A percentile compares a stretch with the other conserved stretches of the same genome.
phyloP scores from a whole-genome alignment of 805 yeast species.

The Wickerhamia fluorescens region DNA sequence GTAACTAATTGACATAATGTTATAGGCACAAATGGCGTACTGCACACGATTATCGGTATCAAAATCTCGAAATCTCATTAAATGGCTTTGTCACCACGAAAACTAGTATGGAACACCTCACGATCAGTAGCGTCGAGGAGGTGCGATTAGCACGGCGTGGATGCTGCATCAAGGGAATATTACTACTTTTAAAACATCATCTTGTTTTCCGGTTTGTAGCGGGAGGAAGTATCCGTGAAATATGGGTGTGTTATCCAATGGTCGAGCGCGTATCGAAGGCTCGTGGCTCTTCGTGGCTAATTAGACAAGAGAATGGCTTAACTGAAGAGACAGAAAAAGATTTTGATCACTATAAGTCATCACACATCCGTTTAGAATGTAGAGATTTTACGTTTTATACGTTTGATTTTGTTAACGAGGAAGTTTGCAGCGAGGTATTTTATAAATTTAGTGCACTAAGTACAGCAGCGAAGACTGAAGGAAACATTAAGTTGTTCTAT shows the following conservation, averaged over 20 bases:
- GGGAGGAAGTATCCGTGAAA: conserved; percentile 42
- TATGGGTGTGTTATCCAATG: conserved; percentile 90
- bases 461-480: conserved; percentile 50
- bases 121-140: conserved; percentile 33
- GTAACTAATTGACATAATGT: no score
- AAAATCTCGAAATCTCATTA: no score
- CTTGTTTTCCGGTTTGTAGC: conserved; percentile 30
- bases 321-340: neutral
- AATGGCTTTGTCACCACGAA: no score
- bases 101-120: no score
- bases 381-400: conserved; percentile 81
- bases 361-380: conserved; percentile 65
- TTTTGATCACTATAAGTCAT: conserved; percentile 31
- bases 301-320: conserved; percentile 4
- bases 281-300: conserved; percentile 42
- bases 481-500: conserved; percentile 44
- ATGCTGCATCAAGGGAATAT: conserved; percentile 27
- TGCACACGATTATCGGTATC: no score
- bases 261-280: conserved; percentile 55
- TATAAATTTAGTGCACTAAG: conserved; percentile 58
- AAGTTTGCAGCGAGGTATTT: conserved; percentile 61
- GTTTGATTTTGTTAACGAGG: conserved; percentile 59
- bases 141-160: conserved; percentile 35
- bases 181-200: conserved; percentile 30
- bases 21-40: no score